Evolutionary conservation across 2,329 filamentous ascomycete species (phyloP).

Genomic region (Xenosphaeropsis pyriputrescens): DNA sequence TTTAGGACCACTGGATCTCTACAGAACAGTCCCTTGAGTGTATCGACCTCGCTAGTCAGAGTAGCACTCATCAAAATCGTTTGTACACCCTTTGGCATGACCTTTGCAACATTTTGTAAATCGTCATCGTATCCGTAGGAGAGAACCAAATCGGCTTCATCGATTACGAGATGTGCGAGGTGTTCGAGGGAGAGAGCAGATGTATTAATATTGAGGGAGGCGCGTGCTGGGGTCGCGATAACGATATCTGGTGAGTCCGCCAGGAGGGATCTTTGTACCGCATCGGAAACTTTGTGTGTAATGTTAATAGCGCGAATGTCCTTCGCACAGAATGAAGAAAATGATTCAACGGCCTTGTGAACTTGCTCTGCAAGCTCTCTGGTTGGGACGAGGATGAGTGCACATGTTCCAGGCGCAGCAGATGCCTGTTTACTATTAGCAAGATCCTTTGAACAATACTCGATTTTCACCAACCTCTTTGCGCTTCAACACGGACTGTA

Average conservation of each 20-base stretch:
- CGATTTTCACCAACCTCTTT: conserved; percentile 41
- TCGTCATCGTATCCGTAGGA: conserved; percentile 93
- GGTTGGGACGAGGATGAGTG: conserved; percentile 86
- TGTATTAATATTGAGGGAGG: conserved; percentile 61
- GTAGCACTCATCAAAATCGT: conserved; percentile 92
- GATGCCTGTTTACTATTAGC: conserved; percentile 24
- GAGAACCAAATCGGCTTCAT: conserved; percentile 86
- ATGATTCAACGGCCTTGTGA: conserved; percentile 58
- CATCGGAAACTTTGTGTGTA: conserved; percentile 78
- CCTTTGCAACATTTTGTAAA: conserved; percentile 61
- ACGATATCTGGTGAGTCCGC: conserved; percentile 80
- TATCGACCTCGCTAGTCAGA: conserved; percentile 74
- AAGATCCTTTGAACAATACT: background rate
- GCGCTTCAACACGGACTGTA: conserved; percentile 68
- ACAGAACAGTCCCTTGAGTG: conserved; percentile 74
- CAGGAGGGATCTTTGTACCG: conserved; percentile 75
- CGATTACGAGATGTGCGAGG: conserved; percentile 65
- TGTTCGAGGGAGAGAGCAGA: conserved; percentile 55
- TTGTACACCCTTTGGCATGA: conserved; percentile 74
- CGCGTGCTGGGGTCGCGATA: conserved; percentile 79
- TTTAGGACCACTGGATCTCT: conserved; percentile 66
- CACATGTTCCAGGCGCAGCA: conserved; percentile 41
- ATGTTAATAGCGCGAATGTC: conserved; percentile 74
- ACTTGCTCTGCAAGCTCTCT: conserved; percentile 91
- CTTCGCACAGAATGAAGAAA: conserved; percentile 73